Conservation (phyloP, 1,284 basidiomycete species). For the Cutaneotrichosporon sp. region DNA sequence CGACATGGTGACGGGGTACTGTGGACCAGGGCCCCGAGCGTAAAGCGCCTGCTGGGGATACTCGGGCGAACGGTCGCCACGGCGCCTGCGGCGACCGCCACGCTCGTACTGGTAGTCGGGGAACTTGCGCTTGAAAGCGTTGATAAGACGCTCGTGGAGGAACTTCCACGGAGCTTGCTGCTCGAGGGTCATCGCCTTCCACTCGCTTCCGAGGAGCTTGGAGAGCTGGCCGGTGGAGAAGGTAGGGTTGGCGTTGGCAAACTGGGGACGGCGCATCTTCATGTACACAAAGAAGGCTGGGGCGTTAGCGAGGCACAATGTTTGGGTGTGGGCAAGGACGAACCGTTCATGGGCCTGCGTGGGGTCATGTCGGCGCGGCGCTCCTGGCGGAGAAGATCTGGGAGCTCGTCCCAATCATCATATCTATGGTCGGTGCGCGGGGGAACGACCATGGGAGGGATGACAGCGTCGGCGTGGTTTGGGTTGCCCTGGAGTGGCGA, state of each 20-base stretch:
- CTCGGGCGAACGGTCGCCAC: not conserved
- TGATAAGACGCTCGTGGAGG: constrained; percentile 24
- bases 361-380: constrained; percentile 23
- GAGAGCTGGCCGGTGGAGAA: constrained; percentile 26
- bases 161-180: constrained; percentile 26
- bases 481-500: constrained; percentile 19
- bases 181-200: constrained; percentile 18
- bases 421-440: constrained; percentile 9
- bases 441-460: constrained; percentile 21
- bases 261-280: constrained; percentile 24
- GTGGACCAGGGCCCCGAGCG: not conserved
- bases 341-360: constrained; percentile 27
- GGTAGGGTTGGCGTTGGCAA: constrained; percentile 23
- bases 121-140: constrained; percentile 29
- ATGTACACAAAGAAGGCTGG: constrained; percentile 29
- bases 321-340: constrained; percentile 1
- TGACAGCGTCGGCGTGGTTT: constrained; percentile 13
- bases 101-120: constrained; percentile 31
- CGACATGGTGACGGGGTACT: not conserved
- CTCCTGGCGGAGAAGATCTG: constrained; percentile 26
- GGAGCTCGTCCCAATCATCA: constrained; percentile 27
- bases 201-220: constrained; percentile 27
- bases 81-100: constrained; percentile 17
- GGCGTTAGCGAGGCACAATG: not conserved
- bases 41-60: not conserved